These are phyloP conservation scores for Pythium insidiosum DNA, from an alignment of 352 stramenopile genomes.

Conservation along the genomic window DNA sequence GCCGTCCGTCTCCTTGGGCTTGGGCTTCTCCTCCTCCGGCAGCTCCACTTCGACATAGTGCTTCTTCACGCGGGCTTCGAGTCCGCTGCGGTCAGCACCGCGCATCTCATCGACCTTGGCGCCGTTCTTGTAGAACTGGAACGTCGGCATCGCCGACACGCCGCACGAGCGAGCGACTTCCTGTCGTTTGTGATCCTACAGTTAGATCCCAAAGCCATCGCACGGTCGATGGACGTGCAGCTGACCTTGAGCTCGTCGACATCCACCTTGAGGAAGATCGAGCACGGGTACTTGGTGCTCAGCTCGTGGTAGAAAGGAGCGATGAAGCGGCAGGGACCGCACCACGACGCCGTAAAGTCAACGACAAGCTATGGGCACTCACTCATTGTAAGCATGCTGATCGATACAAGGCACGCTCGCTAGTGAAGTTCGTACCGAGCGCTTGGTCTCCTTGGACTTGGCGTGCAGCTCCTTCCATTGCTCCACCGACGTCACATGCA, in stretches of 20 bases:
- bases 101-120: slow-evolving; percentile 84
- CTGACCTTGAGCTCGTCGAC: slow-evolving; percentile 73
- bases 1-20: slow-evolving; percentile 5
- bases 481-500: slow-evolving; percentile 60
- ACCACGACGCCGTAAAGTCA: slow-evolving; percentile 88
- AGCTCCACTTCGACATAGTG: slow-evolving; percentile 76
- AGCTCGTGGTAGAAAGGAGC: slow-evolving; percentile 81
- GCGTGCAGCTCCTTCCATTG: slow-evolving; percentile 68
- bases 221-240: background rate
- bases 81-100: slow-evolving; percentile 62
- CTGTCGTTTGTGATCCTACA: slow-evolving; percentile 5
- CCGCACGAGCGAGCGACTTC: slow-evolving; percentile 55
- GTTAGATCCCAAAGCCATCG: background rate
- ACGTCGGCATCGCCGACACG: slow-evolving; percentile 93
- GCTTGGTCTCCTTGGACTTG: slow-evolving; percentile 62
- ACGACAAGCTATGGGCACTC: too few relatives aligned
- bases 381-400: slow-evolving; percentile 10
- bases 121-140: slow-evolving; percentile 91
- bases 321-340: slow-evolving; percentile 81
- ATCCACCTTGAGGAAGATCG: slow-evolving; percentile 86
- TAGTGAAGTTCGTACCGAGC: slow-evolving; percentile 30
- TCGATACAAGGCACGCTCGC: too few relatives aligned
- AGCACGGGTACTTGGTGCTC: slow-evolving; percentile 75
- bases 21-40: slow-evolving; percentile 48
- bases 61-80: slow-evolving; percentile 62